These are phyloP conservation scores for Colletotrichum sidae DNA, from an alignment of 2,329 filamentous ascomycete genomes.

Conservation along the genomic window DNA sequence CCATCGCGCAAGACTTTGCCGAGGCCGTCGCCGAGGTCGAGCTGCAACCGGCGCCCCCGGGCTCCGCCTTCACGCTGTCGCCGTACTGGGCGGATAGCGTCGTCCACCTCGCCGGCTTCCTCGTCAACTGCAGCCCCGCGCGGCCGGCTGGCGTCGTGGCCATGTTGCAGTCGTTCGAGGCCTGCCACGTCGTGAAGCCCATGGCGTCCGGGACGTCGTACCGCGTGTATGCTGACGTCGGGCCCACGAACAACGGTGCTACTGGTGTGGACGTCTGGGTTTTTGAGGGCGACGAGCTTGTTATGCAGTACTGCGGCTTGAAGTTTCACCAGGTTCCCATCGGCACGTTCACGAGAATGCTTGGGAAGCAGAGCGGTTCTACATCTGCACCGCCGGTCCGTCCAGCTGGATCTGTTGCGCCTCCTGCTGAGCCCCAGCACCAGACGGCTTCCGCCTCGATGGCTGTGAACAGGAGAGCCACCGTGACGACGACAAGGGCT, in stretches of 20 bases:
- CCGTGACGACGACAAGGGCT: too few species aligned
- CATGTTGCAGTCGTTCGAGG: slow-evolving; percentile 18
- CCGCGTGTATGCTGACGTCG: background rate
- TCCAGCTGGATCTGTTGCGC: too few species aligned
- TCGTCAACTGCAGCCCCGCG: slow-evolving; percentile 7
- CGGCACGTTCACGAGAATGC: background rate
- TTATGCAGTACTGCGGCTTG: slow-evolving; percentile 1
- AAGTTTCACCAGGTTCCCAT: slow-evolving; percentile 14
- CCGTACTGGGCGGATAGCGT: slow-evolving; percentile 8
- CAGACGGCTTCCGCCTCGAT: too few species aligned
- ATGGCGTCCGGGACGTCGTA: background rate
- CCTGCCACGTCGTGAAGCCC: background rate
- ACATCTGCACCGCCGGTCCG: background rate
- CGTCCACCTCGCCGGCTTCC: slow-evolving; percentile 10
- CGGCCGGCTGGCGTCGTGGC: background rate
- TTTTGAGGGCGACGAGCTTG: slow-evolving; percentile 5
- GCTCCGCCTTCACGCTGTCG: background rate
- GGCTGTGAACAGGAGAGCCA: too few species aligned
- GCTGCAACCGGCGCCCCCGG: background rate
- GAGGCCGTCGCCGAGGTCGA: slow-evolving; percentile 14
- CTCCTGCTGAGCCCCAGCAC: too few species aligned
- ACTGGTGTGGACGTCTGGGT: slow-evolving; percentile 6
- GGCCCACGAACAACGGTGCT: background rate
- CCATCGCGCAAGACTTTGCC: slow-evolving; percentile 8
- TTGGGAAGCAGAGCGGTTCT: background rate